Base-by-base conservation (phyloP, 805 yeast species). In the Komagataella mondaviorum region DNA sequence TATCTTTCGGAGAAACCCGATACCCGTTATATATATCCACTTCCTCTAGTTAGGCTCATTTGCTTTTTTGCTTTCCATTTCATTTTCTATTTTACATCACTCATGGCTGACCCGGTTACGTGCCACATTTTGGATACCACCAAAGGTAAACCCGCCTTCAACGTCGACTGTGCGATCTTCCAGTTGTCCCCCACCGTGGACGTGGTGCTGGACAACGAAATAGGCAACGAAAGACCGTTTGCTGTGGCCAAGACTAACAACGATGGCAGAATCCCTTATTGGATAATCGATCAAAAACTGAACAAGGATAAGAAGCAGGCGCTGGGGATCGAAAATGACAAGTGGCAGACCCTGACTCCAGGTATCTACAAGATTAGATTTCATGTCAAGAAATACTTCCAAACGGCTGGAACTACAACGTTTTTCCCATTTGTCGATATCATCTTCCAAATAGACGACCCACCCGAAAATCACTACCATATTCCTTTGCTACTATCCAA, bases 351-450 rank as follows among this genome's bases (percentile, higher is more conserved):
- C 2, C 67, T 82, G 46, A 62, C 59, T 6, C 78, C 84, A 1
- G 96, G 96, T 0, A 65, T 78, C 30, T 87, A 88, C 68, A 83
- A 79, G 67, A 81, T 88, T 59, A 72, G 86, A 57, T 90, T 88
- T 62, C 80, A 83, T 50, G 85, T 95, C 0, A 83, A 83, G 3
- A 75, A 77, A 44, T 88, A 88, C 61, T 81, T 85, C 57, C 56
- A 56, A 22, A 60, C 58, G 43, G 57, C 56, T 10, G 58, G 67
- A 43, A 55, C 59, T 3, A 60, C 59, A 3, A 83, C 89, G 1
- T 89, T 89, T 63, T 90, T 89, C 71, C 97, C 97, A 0, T 84
- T 77, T 60, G 88, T 89, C 6, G 96, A 90, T 54, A 85, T 90
- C 45, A 71, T 75, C 0, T 90, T 90, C 61, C 76, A 75, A 30